phyloP scores from a whole-genome alignment of 208 protist species.

The Leishmania guyanensis region DNA sequence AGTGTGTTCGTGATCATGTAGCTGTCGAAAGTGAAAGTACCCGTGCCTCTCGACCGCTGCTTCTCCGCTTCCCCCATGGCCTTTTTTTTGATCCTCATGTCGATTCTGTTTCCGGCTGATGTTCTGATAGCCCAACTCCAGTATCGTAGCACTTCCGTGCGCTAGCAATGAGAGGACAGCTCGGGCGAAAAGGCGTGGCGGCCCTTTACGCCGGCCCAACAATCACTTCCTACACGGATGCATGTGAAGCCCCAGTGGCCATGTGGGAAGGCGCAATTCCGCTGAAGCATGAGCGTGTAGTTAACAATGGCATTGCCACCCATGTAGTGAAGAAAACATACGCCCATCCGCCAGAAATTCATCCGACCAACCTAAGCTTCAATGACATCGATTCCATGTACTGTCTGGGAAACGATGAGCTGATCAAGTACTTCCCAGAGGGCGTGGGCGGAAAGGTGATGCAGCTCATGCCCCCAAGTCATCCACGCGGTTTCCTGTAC shows the following conservation, averaged over 20 bases:
- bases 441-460: conserved; percentile 89
- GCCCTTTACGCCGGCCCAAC: conserved; percentile 60
- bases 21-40: not conserved
- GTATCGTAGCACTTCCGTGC: not conserved
- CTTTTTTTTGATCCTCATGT: not conserved
- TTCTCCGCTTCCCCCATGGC: not conserved
- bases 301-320: conserved; percentile 53
- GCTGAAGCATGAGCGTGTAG: conserved; percentile 63
- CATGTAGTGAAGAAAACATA: conserved; percentile 76
- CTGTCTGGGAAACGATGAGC: conserved; percentile 89
- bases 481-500: conserved; percentile 92
- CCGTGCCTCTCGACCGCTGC: not conserved
- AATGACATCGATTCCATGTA: conserved; percentile 92
- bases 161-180: conserved; percentile 44
- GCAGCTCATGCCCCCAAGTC: conserved; percentile 90
- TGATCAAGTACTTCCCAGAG: conserved; percentile 85
- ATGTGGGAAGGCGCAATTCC: conserved; percentile 90
- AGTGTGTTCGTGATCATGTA: not conserved
- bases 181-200: conserved; percentile 52
- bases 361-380: conserved; percentile 64
- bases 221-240: conserved; percentile 81
- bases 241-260: conserved; percentile 82
- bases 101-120: not conserved
- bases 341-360: conserved; percentile 73
- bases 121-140: not conserved